Percentiles rank a stretch among this genome's conserved stretches.
Conservation (phyloP, 2,329 filamentous ascomycete genomes). For the Ambrosiella cleistominuta region DNA sequence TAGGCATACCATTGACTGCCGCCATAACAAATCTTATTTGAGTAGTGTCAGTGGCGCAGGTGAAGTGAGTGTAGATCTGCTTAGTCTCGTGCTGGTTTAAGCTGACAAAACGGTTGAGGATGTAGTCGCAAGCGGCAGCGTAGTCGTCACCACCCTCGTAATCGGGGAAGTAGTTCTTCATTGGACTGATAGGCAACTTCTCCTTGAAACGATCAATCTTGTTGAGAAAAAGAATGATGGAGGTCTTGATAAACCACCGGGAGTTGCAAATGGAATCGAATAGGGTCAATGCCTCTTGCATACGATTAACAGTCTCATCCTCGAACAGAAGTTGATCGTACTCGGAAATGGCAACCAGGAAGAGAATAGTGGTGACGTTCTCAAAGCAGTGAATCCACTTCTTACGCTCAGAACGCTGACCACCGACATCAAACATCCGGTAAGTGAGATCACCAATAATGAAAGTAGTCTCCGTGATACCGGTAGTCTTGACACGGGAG, state of each 20-base stretch:
- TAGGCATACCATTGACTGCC: conserved; percentile 74
- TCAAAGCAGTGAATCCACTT: conserved; percentile 99
- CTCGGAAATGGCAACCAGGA: conserved; percentile 91
- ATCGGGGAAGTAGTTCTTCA: conserved; percentile 78
- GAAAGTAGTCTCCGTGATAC: conserved; percentile 93
- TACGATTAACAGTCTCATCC: conserved; percentile 89
- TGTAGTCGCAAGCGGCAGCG: conserved; percentile 90
- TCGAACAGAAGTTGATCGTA: conserved; percentile 94
- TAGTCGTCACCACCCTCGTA: conserved; percentile 95
- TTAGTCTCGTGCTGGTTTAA: conserved; percentile 98
- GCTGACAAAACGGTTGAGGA: conserved; percentile 94
- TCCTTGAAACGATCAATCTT: conserved; percentile 83
- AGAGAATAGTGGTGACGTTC: conserved; percentile 91
- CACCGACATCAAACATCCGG: conserved; percentile 94
- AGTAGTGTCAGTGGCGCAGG: conserved; percentile 93
- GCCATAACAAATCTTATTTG: conserved; percentile 99
- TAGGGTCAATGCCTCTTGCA: conserved; percentile 74
- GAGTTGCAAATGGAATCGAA: conserved; percentile 83
- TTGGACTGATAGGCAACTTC: conserved; percentile 66
- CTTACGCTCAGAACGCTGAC: conserved; percentile 89
- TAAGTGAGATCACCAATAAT: conserved; percentile 90
- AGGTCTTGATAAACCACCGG: conserved; percentile 79
- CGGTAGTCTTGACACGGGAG: conserved; percentile 92
- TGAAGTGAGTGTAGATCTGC: conserved; percentile 99
- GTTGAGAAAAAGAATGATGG: conserved; percentile 77